Base-by-base conservation (phyloP, 1,139 yeast genomes). In the Hemisphaericaspora xylofermentans region DNA sequence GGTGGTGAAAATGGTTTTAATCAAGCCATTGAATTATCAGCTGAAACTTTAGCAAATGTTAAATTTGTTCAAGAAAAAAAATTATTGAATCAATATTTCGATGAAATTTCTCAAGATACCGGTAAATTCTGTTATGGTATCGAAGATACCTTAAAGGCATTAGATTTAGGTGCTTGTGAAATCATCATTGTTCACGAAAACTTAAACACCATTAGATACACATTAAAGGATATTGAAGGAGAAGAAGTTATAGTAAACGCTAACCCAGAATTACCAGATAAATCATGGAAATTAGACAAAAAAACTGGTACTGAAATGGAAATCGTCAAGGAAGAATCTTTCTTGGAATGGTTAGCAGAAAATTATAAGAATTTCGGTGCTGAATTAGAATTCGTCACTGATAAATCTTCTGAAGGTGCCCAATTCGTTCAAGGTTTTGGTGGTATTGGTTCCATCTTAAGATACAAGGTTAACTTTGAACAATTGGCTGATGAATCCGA, bases 1-100 rank as follows among this genome's bases (percentile, higher is more conserved):
- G 98, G 98, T 66, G 98, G 98, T 59, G 98, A 93, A 69, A 93
- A 93, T 64, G 98, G 98, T 39, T 93, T 93, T 76, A 93, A 93
- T 72, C 98, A 93, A 72, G 98, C 98, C 40, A 93, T 93, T 59
- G 98, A 93, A 68, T 76, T 93, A 52, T 86, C 97, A 22, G 96
- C 97, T 33, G 98, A 93, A 73, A 87, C 98, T 18, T 78, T 93
- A 58, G 86, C 98, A 40, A 93, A 91, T 63, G 98, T 93, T 55
- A 93, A 93, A 68, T 93, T 93, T 63, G 94, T 93, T 47, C 98
- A 93, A 72, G 98, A 93, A 68, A 93, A 93, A 88, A 91, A 91
- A 72, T 81, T 93, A 57, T 83, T 93, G 63, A 86, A 88, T 50
- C 77, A 76, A 53, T 93, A 91, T 72, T 93, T 93, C 63, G 98